phyloP scores from a whole-genome alignment of 768 basidiomycete species.

The Boletus sensibilis region DNA sequence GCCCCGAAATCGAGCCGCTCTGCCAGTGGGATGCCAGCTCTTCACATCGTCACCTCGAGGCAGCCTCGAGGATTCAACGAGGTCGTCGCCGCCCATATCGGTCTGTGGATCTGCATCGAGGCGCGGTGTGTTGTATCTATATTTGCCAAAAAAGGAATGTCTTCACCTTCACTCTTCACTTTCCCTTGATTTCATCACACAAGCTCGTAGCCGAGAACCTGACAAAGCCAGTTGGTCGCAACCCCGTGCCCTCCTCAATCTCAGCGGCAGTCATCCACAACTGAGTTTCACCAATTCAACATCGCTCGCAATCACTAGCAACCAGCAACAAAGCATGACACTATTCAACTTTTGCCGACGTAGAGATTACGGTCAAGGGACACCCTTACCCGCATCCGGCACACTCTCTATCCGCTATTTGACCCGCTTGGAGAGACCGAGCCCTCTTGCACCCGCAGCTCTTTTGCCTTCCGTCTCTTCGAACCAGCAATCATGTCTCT shows the following conservation, averaged over 20 bases:
- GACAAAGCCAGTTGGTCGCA: background rate
- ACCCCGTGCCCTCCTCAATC: background rate
- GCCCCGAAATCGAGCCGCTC: constrained; percentile 21
- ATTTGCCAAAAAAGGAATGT: constrained; percentile 8
- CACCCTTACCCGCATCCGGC: background rate
- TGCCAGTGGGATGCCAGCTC: constrained; percentile 26
- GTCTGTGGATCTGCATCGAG: constrained; percentile 29
- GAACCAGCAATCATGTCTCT: constrained; percentile 82
- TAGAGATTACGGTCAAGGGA: background rate
- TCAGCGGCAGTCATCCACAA: background rate
- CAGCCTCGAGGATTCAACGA: constrained; percentile 34
- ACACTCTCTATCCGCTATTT: background rate
- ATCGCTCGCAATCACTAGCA: background rate
- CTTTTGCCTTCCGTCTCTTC: constrained; percentile 58
- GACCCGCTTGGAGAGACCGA: background rate
- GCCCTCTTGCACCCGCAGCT: background rate
- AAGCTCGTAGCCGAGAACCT: background rate
- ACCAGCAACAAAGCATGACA: constrained; percentile 10
- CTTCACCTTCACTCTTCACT: constrained; percentile 7
- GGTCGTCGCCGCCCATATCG: constrained; percentile 27
- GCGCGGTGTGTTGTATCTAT: background rate
- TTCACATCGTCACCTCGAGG: constrained; percentile 42
- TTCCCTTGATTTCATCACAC: constrained; percentile 9
- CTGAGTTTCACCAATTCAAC: background rate
- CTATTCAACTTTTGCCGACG: constrained; percentile 8